These are phyloP conservation scores for Babesia ovata DNA, from an alignment of 169 alveolate genomes.

Conservation along the genomic window DNA sequence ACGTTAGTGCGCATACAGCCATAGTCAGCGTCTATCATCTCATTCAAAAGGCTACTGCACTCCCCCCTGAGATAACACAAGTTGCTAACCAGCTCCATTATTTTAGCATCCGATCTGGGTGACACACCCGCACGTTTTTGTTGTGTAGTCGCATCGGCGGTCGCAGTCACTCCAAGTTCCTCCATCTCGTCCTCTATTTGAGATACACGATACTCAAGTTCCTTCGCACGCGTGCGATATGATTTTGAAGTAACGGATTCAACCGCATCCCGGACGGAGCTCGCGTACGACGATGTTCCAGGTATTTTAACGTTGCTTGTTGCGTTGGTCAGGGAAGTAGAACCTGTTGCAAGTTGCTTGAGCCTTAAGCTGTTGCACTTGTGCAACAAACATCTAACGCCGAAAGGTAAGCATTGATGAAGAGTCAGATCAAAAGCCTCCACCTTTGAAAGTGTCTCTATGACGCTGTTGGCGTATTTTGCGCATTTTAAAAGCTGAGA, in stretches of 20 bases:
- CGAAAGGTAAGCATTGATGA: conserved; percentile 27
- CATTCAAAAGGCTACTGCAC: conserved; percentile 14
- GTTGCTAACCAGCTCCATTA: conserved; percentile 19
- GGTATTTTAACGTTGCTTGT: too few relatives aligned
- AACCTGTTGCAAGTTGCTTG: conserved; percentile 30
- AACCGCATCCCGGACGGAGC: not conserved
- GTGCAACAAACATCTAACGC: conserved; percentile 25
- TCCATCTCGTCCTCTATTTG: conserved; percentile 48
- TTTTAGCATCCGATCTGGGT: not conserved
- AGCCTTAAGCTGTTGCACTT: conserved; percentile 28
- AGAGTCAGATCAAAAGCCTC: conserved; percentile 23
- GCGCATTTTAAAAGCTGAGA: conserved; percentile 15
- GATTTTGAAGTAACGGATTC: not conserved
- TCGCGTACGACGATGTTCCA: not conserved
- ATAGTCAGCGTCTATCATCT: conserved; percentile 1
- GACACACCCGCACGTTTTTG: not conserved
- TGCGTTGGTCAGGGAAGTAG: not conserved
- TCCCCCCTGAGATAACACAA: conserved; percentile 12
- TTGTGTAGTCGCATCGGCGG: not conserved
- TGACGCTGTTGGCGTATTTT: conserved; percentile 29
- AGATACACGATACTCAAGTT: conserved; percentile 17
- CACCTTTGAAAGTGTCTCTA: conserved; percentile 43
- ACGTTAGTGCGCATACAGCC: not conserved
- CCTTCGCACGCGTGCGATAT: conserved; percentile 12
- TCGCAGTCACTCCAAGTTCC: conserved; percentile 6